These are phyloP conservation scores for Maudiozyma bulderi DNA, from an alignment of 805 yeast genomes.

Conservation along the genomic window DNA sequence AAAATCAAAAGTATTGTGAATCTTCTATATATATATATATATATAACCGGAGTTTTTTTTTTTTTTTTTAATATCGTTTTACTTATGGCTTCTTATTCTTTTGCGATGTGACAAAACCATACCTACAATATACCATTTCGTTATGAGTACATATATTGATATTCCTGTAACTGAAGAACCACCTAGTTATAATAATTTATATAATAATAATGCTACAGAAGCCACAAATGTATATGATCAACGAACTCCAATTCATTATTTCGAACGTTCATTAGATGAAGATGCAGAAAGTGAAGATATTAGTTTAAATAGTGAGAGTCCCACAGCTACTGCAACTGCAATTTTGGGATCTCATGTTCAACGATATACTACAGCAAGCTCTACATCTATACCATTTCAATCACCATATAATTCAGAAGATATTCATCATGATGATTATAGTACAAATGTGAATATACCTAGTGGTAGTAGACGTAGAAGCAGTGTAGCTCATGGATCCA, in stretches of 20 bases:
- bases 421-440: neutral
- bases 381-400: neutral
- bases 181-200: neutral
- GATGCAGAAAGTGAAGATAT: neutral
- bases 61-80: too few species aligned
- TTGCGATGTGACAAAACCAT: too few species aligned
- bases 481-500: neutral
- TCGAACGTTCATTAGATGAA: neutral
- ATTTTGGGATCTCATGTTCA: neutral
- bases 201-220: neutral
- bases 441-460: neutral
- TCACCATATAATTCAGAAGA: neutral
- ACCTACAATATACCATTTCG: neutral
- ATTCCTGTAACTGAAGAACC: neutral
- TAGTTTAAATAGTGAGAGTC: neutral
- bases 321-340: neutral
- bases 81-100: too few species aligned
- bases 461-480: neutral
- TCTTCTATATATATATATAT: too few species aligned
- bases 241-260: neutral
- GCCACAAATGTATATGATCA: neutral
- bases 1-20: too few species aligned
- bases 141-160: neutral
- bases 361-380: neutral
- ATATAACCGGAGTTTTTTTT: too few species aligned